Base-by-base conservation (phyloP, 73 alveolate genomes). In the Paramecium octaurelia region DNA sequence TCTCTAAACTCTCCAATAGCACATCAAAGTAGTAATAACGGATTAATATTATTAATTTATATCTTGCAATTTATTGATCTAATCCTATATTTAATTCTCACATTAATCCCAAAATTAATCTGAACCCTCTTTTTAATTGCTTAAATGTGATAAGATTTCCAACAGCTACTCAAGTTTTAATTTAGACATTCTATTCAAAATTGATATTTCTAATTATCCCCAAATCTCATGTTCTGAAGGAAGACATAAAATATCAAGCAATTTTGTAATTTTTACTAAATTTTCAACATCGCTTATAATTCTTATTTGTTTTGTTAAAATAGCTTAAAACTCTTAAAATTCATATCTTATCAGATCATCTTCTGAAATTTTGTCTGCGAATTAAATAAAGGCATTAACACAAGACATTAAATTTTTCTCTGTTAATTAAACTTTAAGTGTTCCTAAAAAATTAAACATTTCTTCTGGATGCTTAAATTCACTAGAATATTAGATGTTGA, bases 91-190 rank as follows among this genome's bases (percentile, higher is more conserved):
- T 23, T 80, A 44, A 48, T 80, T 80, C 48, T 80, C 91, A 27
- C 91, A 80, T 24, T 44, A 44, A 48, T 80, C 91, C 91, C 91
- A 80, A 80, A 80, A 80, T 24, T 80, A 27, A 80, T 80, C 91
- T 5, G 91, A 31, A 3, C 91, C 91, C 31, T 80, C 91, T 23
- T 43, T 80, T 35, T 80, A 80, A 80, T 80, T 80, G 58, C 91
- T 80, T 18, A 80, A 21, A 46, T 80, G 91, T 20, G 76, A 23
- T 46, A 80, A 80, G 0, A 80, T 44, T 24, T 24, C 44, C 9
- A 48, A 20, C 7, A 80, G 31, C 43, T 80, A 34, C 11, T 48
- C 42, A 20, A 80, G 18, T 9, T 6, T 80, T 11, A 80, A 80
- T 80, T 42, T 80, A 20, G 46, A 21, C 70, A 80, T 80, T 43